Conservation (phyloP, 805 yeast genomes). For the Kluyveromyces wickerhamii region DNA sequence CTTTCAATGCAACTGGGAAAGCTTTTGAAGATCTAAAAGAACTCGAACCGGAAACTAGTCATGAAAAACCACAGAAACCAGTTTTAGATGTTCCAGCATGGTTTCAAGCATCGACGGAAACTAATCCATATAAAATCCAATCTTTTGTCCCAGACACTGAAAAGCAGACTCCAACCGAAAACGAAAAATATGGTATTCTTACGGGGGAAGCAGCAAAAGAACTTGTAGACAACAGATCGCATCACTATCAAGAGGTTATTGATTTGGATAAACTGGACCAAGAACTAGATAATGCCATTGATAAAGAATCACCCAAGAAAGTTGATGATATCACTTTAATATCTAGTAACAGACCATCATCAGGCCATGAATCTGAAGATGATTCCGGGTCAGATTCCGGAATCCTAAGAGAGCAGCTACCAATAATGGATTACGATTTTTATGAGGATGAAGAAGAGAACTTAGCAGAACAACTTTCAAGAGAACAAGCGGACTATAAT, state of each 20-base stretch:
- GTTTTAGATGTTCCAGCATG: constrained; percentile 25
- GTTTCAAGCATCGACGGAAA: constrained; percentile 17
- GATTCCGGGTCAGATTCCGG: background rate
- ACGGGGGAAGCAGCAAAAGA: constrained; percentile 17
- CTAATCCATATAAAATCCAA: constrained; percentile 15
- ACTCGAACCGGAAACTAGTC: constrained; percentile 1
- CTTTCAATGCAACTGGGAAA: constrained; percentile 1
- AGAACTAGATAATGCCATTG: constrained; percentile 25
- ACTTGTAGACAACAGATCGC: constrained; percentile 6
- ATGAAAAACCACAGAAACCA: constrained; percentile 5
- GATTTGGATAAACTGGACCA: constrained; percentile 11
- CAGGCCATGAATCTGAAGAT: background rate
- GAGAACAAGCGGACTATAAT: constrained; percentile 69
- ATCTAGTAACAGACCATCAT: too few relatives aligned
- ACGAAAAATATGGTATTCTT: constrained; percentile 13
- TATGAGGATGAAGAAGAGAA: constrained; percentile 73
- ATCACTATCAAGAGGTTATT: constrained; percentile 5
- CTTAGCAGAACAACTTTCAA: constrained; percentile 49
- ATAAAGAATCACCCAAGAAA: constrained; percentile 22
- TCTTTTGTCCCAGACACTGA: constrained; percentile 15
- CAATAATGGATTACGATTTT: constrained; percentile 51
- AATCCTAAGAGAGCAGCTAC: constrained; percentile 6
- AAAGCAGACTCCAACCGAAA: constrained; percentile 18
- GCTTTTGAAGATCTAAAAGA: constrained; percentile 12
- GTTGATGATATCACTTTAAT: constrained; percentile 16